Evolutionary conservation across 495 filamentous ascomycete species (phyloP), one percentile per base, ranked within the genome.

Genomic region (Penicillium riverlandense): DNA sequence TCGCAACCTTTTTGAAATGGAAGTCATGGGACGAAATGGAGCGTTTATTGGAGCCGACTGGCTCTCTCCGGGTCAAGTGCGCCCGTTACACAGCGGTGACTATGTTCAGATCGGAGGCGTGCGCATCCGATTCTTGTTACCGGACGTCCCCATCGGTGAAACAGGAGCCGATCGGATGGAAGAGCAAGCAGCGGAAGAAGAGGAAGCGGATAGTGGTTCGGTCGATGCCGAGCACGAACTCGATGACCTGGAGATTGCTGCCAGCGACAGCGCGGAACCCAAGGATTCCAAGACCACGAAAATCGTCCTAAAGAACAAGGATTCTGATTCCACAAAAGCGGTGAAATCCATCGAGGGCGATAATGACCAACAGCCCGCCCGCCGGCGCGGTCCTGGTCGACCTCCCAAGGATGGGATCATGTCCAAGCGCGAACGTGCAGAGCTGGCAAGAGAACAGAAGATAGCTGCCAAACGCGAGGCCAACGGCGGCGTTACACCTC

Each of bases 381-480:
- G 81, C 57, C 85, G 88, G 42, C 83, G 86, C 41, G 89, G 90
- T 9, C 90, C 90, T 36, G 90, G 90, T 29, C 71, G 90, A 41
- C 90, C 90, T 36, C 90, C 90, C 8, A 95, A 95, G 71, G 85
- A 95, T 61, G 90, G 90, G 7, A 80, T 92, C 57, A 90, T 94
- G 79, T 95, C 89, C 7, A 95, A 95, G 68, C 78, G 88, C 32
- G 86, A 88, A 61, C 71, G 83, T 48, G 75, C 76, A 46, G 63
- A 82, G 47, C 70, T 83, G 43, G 80, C 82, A 52, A 83, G 82
- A 54, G 77, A 83, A 47, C 76, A 73, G 54, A 63, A 73, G 55
- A 48, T 73, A 53, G 65, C 68, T 12, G 69, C 70, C 30, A 78
- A 71, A 45, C 63, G 63, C 22, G 70, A 68, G 43, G 62, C 64